Evolutionary conservation across 2,329 filamentous ascomycete species (phyloP).

Genomic region (Aureobasidium sp.): DNA sequence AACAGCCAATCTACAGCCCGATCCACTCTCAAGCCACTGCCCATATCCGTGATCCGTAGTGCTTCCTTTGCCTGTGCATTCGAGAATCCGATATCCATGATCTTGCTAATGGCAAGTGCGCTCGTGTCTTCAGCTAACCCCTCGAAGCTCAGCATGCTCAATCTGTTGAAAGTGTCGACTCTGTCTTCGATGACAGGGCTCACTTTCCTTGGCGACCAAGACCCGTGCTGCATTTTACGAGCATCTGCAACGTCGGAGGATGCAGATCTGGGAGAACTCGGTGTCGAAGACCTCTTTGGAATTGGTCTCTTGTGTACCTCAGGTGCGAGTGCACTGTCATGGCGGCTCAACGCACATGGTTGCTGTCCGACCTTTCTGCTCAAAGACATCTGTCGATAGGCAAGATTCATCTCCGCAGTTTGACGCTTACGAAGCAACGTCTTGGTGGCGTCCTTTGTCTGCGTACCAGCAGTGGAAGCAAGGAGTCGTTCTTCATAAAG

Average conservation of each 20-base stretch:
- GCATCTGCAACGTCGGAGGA: not conserved
- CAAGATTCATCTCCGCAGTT: not conserved
- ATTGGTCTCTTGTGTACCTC: not conserved
- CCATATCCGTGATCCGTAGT: conserved; percentile 50
- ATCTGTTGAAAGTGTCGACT: conserved; percentile 17
- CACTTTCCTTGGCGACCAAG: conserved; percentile 14
- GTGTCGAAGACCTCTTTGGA: not conserved
- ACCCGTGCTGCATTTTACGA: not conserved
- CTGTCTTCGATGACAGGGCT: conserved; percentile 22
- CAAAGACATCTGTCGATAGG: not conserved
- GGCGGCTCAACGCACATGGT: not conserved
- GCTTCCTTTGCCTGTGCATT: conserved; percentile 48
- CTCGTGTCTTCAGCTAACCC: conserved; percentile 41
- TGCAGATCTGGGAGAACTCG: not conserved
- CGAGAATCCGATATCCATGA: conserved; percentile 53
- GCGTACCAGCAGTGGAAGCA: conserved; percentile 15
- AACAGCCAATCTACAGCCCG: conserved; percentile 49
- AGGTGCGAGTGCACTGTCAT: not conserved
- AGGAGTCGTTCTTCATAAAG: conserved; percentile 48
- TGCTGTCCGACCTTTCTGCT: not conserved
- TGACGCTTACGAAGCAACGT: not conserved
- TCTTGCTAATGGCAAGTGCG: conserved; percentile 46
- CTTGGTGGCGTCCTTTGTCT: not conserved
- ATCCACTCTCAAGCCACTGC: conserved; percentile 49
- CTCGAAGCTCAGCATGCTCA: conserved; percentile 19